Evolutionary conservation across 2,329 filamentous ascomycete species (phyloP), one percentile per base, ranked within the genome.

Genomic region (Neonectria faginata): DNA sequence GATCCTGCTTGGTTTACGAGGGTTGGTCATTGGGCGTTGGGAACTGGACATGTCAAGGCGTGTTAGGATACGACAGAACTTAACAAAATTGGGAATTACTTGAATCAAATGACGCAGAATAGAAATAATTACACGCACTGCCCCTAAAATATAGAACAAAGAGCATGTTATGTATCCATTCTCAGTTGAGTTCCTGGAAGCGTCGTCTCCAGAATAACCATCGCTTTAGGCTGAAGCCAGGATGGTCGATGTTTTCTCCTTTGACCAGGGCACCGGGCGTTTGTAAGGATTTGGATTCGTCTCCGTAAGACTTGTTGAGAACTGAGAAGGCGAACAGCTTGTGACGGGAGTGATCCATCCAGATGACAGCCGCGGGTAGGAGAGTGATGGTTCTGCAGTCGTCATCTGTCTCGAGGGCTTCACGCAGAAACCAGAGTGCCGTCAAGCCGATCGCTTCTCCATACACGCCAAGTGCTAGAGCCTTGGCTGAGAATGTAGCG

Each of bases 401-500:
- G 6, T 57, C 3, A 2, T 22, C n/a, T 8, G 16, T 61, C 8
- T 65, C 56, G 5, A 66, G 56, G 7, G 29, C 4, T 25, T 65
- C 27, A 6, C 45, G 27, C 31, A 65, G 29, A 12, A 29, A 65
- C 64, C 64, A 65, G 1, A 65, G 31, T 0, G 18, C 51, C 11
- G 11, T 44, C 5, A 14, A 16, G 1, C 20, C 41, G 6, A 66
- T 20, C 3, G 48, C 29, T 0, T 56, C 18, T 6, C 18, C 16
- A 2, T 16, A 57, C 3, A 57, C 5, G 0, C 56, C 51, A 27
- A 25, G 8, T 11, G 22, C 33, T 2, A 66, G 6, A 6, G 1
- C 10, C 10, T 61, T 65, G 14, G 64, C 33, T 6, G 64, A 66
- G 3, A 66, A 65, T 6, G 51, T 29, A 6, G 56, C 64, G 7